A percentile compares a stretch with the other conserved stretches of the same genome.
phyloP scores from a whole-genome alignment of 1,139 yeast genomes.

The Blastobotrys buckinghamii region DNA sequence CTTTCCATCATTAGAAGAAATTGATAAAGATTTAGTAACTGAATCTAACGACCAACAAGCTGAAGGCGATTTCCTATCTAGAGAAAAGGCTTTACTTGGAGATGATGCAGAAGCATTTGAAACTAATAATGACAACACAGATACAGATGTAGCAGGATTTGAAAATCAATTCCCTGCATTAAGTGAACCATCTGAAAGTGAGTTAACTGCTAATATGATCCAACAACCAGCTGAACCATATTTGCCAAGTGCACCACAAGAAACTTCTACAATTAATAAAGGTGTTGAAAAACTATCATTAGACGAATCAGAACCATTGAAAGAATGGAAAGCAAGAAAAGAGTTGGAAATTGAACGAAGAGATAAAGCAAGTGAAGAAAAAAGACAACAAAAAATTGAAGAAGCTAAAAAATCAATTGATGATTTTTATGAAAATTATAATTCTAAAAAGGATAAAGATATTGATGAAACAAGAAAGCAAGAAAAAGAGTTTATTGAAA shows the following conservation, averaged over 20 bases:
- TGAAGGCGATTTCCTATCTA: slow-evolving; percentile 62
- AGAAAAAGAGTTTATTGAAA: slow-evolving; percentile 58
- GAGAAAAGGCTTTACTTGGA: slow-evolving; percentile 82
- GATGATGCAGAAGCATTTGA: slow-evolving; percentile 65
- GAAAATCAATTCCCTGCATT: slow-evolving; percentile 32
- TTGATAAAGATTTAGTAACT: slow-evolving; percentile 31
- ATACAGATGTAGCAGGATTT: slow-evolving; percentile 43
- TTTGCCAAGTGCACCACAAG: slow-evolving; percentile 25
- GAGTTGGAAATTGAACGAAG: slow-evolving; percentile 76
- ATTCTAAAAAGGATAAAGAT: slow-evolving; percentile 71
- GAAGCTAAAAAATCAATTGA: slow-evolving; percentile 87
- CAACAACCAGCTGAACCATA: slow-evolving; percentile 29
- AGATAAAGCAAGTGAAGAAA: slow-evolving; percentile 65
- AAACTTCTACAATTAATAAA: slow-evolving; percentile 10
- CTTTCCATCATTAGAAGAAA: slow-evolving; percentile 72
- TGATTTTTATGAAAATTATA: slow-evolving; percentile 91
- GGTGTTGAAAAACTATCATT: slow-evolving; percentile 26
- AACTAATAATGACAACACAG: slow-evolving; percentile 40
- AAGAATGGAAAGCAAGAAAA: slow-evolving; percentile 81
- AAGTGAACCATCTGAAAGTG: slow-evolving; percentile 5
- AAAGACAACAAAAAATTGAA: slow-evolving; percentile 60
- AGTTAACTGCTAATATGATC: slow-evolving; percentile 24
- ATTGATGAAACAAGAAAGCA: slow-evolving; percentile 64
- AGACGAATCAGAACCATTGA: slow-evolving; percentile 33
- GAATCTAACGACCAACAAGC: slow-evolving; percentile 10